A percentile compares a stretch with the other conserved stretches of the same genome.
These are phyloP conservation scores for Aspergillus coremiiformis DNA, from an alignment of 495 filamentous ascomycete species.

Conservation along the genomic window DNA sequence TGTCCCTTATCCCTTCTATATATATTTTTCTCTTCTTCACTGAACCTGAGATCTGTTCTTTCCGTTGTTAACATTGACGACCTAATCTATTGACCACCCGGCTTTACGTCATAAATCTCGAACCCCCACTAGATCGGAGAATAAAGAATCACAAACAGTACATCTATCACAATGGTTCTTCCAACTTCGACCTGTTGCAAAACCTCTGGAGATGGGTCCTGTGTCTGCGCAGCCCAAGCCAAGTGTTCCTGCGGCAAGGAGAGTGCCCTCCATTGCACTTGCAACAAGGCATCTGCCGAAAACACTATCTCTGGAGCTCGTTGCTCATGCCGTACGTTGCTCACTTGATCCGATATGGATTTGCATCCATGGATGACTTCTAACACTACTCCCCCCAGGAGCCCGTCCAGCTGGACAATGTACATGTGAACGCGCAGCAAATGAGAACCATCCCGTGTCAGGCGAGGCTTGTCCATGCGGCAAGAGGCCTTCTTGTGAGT, in stretches of 20 bases:
- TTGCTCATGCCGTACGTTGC: constrained; percentile 71
- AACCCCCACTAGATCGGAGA: neutral
- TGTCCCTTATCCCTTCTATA: neutral
- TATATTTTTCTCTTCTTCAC: neutral
- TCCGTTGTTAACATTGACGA: neutral
- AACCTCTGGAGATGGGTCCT: constrained; percentile 42
- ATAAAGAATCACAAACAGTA: too few relatives aligned
- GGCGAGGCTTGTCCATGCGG: constrained; percentile 70
- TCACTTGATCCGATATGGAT: constrained; percentile 1
- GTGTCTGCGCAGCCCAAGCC: constrained; percentile 56
- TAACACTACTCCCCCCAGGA: constrained; percentile 35
- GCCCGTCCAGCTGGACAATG: constrained; percentile 70
- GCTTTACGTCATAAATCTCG: constrained; percentile 5
- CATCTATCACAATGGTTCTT: constrained; percentile 40
- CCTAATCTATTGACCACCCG: neutral
- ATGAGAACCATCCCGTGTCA: constrained; percentile 59
- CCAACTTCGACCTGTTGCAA: constrained; percentile 58
- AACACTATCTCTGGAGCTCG: constrained; percentile 65
- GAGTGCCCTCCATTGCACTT: constrained; percentile 76
- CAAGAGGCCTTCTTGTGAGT: constrained; percentile 58
- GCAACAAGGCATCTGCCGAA: constrained; percentile 69
- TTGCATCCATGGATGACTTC: neutral
- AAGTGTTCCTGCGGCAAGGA: constrained; percentile 85
- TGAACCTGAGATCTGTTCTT: neutral
- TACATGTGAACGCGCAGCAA: constrained; percentile 65